A percentile compares a stretch with the other conserved stretches of the same genome.
phyloP scores from a whole-genome alignment of 768 basidiomycete species.

The Leccinum ochraceum region DNA sequence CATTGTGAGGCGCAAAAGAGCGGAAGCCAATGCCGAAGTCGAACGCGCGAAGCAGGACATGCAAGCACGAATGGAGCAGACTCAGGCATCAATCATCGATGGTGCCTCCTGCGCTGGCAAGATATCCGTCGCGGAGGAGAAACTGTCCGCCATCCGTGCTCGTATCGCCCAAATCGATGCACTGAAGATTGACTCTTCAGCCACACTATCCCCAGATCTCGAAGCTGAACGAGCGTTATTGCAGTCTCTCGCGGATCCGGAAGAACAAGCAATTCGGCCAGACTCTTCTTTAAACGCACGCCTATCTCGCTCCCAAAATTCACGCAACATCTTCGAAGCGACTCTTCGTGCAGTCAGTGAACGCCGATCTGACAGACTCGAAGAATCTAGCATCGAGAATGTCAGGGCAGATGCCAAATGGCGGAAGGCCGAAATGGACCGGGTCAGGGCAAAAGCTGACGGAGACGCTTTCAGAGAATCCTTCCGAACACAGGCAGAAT shows the following conservation, averaged over 20 bases:
- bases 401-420: slow-evolving; percentile 68
- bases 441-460: slow-evolving; percentile 63
- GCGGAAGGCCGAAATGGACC: slow-evolving; percentile 72
- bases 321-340: slow-evolving; percentile 80
- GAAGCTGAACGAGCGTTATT: slow-evolving; percentile 73
- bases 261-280: slow-evolving; percentile 64
- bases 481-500: slow-evolving; percentile 62
- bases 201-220: slow-evolving; percentile 53
- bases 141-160: slow-evolving; percentile 60
- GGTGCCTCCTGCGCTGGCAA: slow-evolving; percentile 76
- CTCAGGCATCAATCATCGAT: slow-evolving; percentile 66
- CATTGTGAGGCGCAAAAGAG: slow-evolving; percentile 61
- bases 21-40: slow-evolving; percentile 72
- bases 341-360: slow-evolving; percentile 83
- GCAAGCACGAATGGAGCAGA: slow-evolving; percentile 69
- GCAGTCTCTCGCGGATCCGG: slow-evolving; percentile 62
- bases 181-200: slow-evolving; percentile 34
- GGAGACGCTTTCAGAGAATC: slow-evolving; percentile 62
- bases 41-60: slow-evolving; percentile 75
- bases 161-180: slow-evolving; percentile 61
- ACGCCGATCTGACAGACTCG: slow-evolving; percentile 74
- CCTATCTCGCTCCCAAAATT: slow-evolving; percentile 70
- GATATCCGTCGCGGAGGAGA: slow-evolving; percentile 66
- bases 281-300: slow-evolving; percentile 59
- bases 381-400: slow-evolving; percentile 67